These are phyloP conservation scores for Boletus sp. DNA, from an alignment of 1,284 basidiomycete species.

Conservation along the genomic window DNA sequence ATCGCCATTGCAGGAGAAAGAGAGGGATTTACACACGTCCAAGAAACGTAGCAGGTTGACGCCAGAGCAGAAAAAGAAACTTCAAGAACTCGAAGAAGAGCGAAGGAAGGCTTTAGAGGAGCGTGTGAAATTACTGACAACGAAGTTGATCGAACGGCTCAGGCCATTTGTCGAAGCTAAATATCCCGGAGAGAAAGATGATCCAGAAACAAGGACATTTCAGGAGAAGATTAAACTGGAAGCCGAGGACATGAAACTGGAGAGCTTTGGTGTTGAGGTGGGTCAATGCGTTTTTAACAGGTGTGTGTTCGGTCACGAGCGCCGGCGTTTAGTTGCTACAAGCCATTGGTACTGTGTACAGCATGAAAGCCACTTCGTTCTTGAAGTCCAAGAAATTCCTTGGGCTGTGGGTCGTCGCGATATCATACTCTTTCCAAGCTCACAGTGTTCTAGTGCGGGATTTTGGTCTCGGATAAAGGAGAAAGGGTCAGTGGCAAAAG, in stretches of 20 bases:
- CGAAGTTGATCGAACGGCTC: constrained; percentile 79
- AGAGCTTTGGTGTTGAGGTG: constrained; percentile 97
- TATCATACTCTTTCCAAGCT: constrained; percentile 21
- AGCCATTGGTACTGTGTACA: constrained; percentile 86
- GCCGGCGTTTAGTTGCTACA: constrained; percentile 57
- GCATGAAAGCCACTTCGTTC: constrained; percentile 90
- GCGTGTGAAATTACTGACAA: constrained; percentile 66
- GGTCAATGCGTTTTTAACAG: constrained; percentile 14
- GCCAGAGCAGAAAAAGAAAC: constrained; percentile 80
- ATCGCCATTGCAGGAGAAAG: constrained; percentile 32
- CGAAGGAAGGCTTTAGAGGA: constrained; percentile 76
- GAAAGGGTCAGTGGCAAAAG: constrained; percentile 88
- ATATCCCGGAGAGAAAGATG: constrained; percentile 81
- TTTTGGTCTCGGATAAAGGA: constrained; percentile 96
- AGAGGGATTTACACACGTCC: constrained; percentile 25
- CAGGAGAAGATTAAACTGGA: constrained; percentile 78
- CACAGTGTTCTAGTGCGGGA: constrained; percentile 59
- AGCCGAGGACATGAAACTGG: constrained; percentile 94
- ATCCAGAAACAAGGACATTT: constrained; percentile 79
- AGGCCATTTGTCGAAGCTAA: constrained; percentile 88
- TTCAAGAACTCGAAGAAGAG: constrained; percentile 77
- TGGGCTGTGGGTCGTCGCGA: constrained; percentile 60
- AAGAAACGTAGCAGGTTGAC: constrained; percentile 63
- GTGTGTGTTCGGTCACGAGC: neutral
- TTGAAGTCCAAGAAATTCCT: constrained; percentile 90